Conservation (phyloP, 805 yeast genomes). For the Wilhelminamyces savonicus region DNA sequence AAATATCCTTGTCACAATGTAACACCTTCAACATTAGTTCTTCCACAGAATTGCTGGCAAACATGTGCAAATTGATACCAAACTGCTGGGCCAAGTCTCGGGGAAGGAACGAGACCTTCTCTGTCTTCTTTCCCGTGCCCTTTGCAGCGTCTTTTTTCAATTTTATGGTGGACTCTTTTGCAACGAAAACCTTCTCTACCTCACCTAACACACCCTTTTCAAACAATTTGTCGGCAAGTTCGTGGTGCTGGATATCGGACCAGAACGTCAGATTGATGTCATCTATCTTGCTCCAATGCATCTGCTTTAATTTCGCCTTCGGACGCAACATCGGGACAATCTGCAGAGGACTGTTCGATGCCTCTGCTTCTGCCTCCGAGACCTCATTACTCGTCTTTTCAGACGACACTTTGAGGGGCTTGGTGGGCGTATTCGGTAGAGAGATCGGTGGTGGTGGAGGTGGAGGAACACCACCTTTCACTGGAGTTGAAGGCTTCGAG, state of each 20-base stretch:
- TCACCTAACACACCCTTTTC: constrained; percentile 78
- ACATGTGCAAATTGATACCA: constrained; percentile 86
- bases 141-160: constrained; percentile 21
- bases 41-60: constrained; percentile 53
- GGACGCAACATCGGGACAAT: constrained; percentile 40
- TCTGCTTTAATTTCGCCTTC: constrained; percentile 75
- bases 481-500: background rate
- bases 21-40: constrained; percentile 67
- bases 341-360: too few species aligned
- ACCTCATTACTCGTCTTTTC: too few species aligned
- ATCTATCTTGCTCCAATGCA: constrained; percentile 96
- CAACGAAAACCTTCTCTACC: constrained; percentile 82
- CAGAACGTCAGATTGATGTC: constrained; percentile 82
- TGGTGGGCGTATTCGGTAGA: too few species aligned
- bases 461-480: constrained; percentile 2
- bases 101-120: constrained; percentile 64
- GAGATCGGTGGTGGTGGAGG: constrained; percentile 6
- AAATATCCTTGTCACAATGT: constrained; percentile 66
- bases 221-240: constrained; percentile 54
- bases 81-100: constrained; percentile 90
- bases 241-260: constrained; percentile 58
- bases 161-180: constrained; percentile 50
- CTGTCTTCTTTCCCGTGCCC: constrained; percentile 10
- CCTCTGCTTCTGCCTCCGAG: too few species aligned
- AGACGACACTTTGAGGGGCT: too few species aligned